Conservation (phyloP, 371 early-diverging fungal genomes). For the Rhizopus sp. region DNA sequence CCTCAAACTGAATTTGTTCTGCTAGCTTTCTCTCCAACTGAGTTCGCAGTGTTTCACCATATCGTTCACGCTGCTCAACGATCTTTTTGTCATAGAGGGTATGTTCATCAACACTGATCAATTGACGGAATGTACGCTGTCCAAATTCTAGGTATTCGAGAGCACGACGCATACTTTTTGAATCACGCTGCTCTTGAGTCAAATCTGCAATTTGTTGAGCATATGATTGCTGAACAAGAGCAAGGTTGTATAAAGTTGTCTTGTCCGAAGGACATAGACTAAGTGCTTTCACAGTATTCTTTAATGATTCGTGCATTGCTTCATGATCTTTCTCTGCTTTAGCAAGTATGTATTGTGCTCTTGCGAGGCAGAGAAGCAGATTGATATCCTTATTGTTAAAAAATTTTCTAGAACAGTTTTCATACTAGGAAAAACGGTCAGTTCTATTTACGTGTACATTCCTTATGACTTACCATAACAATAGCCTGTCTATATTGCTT, state of each 20-base stretch:
- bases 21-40: conserved; percentile 61
- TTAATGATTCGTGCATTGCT: conserved; percentile 68
- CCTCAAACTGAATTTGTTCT: conserved; percentile 63
- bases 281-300: conserved; percentile 59
- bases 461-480: conserved; percentile 44
- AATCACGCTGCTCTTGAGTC: conserved; percentile 58
- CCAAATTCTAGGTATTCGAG: conserved; percentile 59
- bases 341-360: conserved; percentile 80
- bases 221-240: conserved; percentile 82
- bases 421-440: conserved; percentile 55
- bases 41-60: conserved; percentile 62
- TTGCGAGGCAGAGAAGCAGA: conserved; percentile 70
- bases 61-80: conserved; percentile 64
- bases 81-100: conserved; percentile 66
- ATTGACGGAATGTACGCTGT: conserved; percentile 54
- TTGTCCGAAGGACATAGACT: conserved; percentile 63
- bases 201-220: conserved; percentile 82
- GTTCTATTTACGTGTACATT: neutral
- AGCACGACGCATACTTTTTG: conserved; percentile 60
- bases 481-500: conserved; percentile 76
- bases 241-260: conserved; percentile 73
- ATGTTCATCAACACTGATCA: conserved; percentile 55
- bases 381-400: conserved; percentile 62
- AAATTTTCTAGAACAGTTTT: conserved; percentile 58
- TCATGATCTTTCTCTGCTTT: conserved; percentile 71